These are phyloP conservation scores for Rhizophlyctis rosea DNA, from an alignment of 192 early-diverging fungal genomes.

Conservation along the genomic window DNA sequence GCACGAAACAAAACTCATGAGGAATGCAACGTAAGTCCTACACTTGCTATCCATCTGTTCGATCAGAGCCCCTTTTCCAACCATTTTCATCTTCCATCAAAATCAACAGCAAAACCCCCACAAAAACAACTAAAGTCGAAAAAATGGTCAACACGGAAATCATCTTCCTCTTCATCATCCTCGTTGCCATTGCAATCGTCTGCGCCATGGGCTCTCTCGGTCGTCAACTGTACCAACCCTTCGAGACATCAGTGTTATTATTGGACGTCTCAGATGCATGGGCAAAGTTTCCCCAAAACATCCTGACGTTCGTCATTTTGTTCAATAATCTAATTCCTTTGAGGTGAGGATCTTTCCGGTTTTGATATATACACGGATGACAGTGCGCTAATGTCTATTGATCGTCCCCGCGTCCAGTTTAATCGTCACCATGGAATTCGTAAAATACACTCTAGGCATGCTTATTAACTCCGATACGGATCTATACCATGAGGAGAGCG, in stretches of 20 bases:
- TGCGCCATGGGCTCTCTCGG: conserved; percentile 78
- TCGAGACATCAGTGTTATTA: conserved; percentile 44
- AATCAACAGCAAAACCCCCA: conserved; percentile 80
- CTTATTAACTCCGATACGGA: conserved; percentile 92
- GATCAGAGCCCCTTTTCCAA: background rate
- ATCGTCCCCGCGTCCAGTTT: conserved; percentile 54
- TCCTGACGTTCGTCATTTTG: conserved; percentile 95
- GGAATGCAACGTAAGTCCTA: conserved; percentile 72
- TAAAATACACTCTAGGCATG: conserved; percentile 86
- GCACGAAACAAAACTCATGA: conserved; percentile 97
- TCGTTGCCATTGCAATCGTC: conserved; percentile 78
- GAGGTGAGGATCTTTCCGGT: conserved; percentile 53
- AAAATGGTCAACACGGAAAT: conserved; percentile 91
- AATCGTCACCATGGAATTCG: conserved; percentile 98
- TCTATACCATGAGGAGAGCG: conserved; percentile 91
- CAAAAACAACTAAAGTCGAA: conserved; percentile 89
- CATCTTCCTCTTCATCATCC: conserved; percentile 84
- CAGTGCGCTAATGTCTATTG: too few relatives aligned
- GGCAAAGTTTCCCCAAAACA: conserved; percentile 73
- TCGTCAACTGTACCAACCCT: conserved; percentile 28
- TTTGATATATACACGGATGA: too few relatives aligned
- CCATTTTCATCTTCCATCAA: too few relatives aligned
- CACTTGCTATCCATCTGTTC: background rate
- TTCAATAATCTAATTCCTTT: conserved; percentile 99
- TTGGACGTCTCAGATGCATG: conserved; percentile 26